These are phyloP conservation scores for Theobroma grandiflorum DNA, from an alignment of 441 rosid genomes.

Conservation along the genomic window DNA sequence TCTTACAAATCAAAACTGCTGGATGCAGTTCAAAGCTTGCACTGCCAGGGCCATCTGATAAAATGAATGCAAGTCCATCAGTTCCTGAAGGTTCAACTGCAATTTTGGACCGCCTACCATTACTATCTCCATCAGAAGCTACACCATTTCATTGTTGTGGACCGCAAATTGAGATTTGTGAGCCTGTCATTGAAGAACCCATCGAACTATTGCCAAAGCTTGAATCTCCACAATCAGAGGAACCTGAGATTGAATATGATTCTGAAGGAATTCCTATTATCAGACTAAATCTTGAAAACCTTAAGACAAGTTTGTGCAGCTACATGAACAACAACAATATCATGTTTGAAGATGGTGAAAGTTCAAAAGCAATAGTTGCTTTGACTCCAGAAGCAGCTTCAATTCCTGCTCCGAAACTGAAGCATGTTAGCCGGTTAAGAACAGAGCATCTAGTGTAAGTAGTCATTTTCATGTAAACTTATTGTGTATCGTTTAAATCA, in stretches of 20 bases:
- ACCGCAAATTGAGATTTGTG: slow-evolving; percentile 16
- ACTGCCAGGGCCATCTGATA: slow-evolving; percentile 48
- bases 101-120: slow-evolving; percentile 11
- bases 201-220: slow-evolving; percentile 29
- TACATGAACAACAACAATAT: slow-evolving; percentile 34
- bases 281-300: slow-evolving; percentile 40
- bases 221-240: slow-evolving; percentile 34
- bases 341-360: slow-evolving; percentile 36
- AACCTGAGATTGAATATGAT: slow-evolving; percentile 39
- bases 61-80: slow-evolving; percentile 32
- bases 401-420: slow-evolving; percentile 46
- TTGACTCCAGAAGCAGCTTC: slow-evolving; percentile 48
- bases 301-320: slow-evolving; percentile 40
- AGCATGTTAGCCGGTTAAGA: slow-evolving; percentile 44
- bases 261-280: slow-evolving; percentile 50
- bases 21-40: slow-evolving; percentile 52
- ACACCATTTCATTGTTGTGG: not conserved
- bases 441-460: slow-evolving; percentile 68
- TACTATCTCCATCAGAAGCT: not conserved
- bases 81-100: slow-evolving; percentile 13
- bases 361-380: slow-evolving; percentile 57
- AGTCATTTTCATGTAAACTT: not conserved
- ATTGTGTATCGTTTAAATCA: not conserved
- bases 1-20: not conserved
- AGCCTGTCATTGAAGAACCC: slow-evolving; percentile 57